Evolutionary conservation across 768 basidiomycete genomes (phyloP).

Genomic region (Tulasnella sp.): DNA sequence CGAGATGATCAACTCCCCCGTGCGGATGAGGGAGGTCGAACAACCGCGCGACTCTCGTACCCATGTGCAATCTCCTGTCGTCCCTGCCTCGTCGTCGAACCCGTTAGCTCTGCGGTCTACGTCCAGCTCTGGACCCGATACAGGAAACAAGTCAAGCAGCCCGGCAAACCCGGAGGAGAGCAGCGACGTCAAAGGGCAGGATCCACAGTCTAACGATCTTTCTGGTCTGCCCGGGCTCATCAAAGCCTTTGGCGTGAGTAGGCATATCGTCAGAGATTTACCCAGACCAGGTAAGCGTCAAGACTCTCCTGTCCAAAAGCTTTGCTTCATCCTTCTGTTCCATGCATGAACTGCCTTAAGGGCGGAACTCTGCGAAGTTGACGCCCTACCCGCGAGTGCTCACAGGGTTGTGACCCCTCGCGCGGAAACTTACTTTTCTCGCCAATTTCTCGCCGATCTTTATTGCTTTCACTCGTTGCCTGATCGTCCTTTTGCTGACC

Average conservation of each 20-base stretch:
- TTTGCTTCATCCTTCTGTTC: not conserved
- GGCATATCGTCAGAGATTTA: conserved; percentile 51
- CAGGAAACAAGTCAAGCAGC: conserved; percentile 14
- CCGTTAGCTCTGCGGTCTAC: conserved; percentile 9
- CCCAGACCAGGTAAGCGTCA: conserved; percentile 35
- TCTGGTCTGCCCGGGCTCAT: conserved; percentile 34
- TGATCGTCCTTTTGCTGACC: not conserved
- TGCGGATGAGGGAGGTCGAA: too few relatives aligned
- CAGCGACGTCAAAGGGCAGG: conserved; percentile 52
- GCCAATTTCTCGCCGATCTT: too few relatives aligned
- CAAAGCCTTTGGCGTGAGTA: conserved; percentile 45
- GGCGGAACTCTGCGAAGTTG: not conserved
- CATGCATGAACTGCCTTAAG: conserved; percentile 1
- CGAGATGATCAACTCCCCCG: too few relatives aligned
- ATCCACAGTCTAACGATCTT: conserved; percentile 71
- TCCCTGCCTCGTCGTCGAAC: conserved; percentile 17
- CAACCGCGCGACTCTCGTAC: conserved; percentile 9
- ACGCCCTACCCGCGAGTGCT: not conserved
- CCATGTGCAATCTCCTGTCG: conserved; percentile 12
- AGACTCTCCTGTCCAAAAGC: too few relatives aligned
- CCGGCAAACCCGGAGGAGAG: too few relatives aligned
- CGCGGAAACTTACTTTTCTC: not conserved
- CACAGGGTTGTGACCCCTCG: not conserved
- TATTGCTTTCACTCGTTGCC: too few relatives aligned
- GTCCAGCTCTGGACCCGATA: conserved; percentile 20